Conservation (phyloP, 805 yeast species). For the Sugiyamaella floridensis region DNA sequence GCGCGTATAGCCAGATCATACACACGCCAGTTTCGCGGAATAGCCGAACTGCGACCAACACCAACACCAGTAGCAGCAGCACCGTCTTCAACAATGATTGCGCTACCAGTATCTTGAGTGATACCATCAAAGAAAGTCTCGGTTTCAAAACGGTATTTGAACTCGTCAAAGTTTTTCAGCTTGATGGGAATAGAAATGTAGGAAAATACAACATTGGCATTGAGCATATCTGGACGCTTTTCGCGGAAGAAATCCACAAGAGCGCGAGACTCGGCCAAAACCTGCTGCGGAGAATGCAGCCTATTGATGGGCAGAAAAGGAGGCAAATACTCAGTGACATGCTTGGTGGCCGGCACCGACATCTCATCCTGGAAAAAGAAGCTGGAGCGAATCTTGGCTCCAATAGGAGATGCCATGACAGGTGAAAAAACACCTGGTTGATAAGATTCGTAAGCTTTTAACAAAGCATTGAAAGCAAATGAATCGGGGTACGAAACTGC, state of each 20-base stretch:
- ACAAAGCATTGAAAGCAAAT: constrained; percentile 26
- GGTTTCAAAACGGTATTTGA: constrained; percentile 31
- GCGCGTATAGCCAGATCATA: constrained; percentile 63
- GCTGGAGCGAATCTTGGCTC: constrained; percentile 23
- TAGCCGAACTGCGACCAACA: constrained; percentile 9
- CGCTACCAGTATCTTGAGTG: constrained; percentile 22
- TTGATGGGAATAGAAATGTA: constrained; percentile 44
- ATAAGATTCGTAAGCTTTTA: constrained; percentile 29
- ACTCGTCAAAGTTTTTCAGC: constrained; percentile 33
- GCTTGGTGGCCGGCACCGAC: constrained; percentile 1
- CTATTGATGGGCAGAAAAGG: constrained; percentile 65
- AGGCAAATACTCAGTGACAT: constrained; percentile 29
- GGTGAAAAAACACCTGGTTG: constrained; percentile 24
- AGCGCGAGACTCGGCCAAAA: constrained; percentile 73
- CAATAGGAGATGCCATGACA: constrained; percentile 24
- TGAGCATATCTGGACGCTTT: constrained; percentile 39
- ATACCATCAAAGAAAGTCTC: constrained; percentile 31
- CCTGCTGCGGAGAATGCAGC: constrained; percentile 36
- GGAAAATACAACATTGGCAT: constrained; percentile 39
- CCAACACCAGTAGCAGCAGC: constrained; percentile 1
- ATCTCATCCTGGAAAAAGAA: constrained; percentile 15
- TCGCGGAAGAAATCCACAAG: constrained; percentile 53
- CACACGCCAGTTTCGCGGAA: constrained; percentile 41
- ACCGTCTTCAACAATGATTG: constrained; percentile 18
- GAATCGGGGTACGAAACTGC: constrained; percentile 26